phyloP scores from a whole-genome alignment of 1,284 basidiomycete genomes.

The Leccinum pachyderme region DNA sequence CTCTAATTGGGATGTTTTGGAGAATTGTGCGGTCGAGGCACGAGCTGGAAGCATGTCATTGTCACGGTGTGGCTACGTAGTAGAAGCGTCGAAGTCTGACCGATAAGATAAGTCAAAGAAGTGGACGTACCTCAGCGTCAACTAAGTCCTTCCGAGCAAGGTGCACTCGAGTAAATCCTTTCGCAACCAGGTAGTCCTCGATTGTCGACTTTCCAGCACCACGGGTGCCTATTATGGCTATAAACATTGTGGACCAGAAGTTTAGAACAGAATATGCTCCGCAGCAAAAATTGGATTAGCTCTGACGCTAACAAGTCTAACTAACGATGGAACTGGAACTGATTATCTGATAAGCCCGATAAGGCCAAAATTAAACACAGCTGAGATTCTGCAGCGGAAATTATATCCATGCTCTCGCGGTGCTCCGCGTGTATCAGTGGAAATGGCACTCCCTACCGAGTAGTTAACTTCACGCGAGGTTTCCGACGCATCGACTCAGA shows the following conservation, averaged over 20 bases:
- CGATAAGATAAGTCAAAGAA: neutral
- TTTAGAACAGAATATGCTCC: neutral
- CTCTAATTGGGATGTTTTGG: constrained; percentile 4
- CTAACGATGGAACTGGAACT: neutral
- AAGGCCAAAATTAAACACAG: neutral
- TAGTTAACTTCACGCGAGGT: constrained; percentile 23
- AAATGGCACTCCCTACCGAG: constrained; percentile 4
- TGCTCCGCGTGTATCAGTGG: neutral
- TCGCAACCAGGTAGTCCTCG: constrained; percentile 64
- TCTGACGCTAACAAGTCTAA: neutral
- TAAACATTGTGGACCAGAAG: constrained; percentile 58
- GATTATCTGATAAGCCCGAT: neutral
- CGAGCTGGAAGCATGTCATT: neutral
- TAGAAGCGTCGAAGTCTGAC: neutral
- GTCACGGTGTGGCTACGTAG: constrained; percentile 9
- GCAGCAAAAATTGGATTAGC: neutral
- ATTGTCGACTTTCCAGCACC: constrained; percentile 81
- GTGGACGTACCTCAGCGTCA: constrained; percentile 11
- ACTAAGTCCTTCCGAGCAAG: constrained; percentile 16
- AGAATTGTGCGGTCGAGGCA: neutral
- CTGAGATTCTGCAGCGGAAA: neutral
- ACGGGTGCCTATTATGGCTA: constrained; percentile 85
- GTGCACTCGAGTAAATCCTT: constrained; percentile 53
- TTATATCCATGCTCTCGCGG: neutral
- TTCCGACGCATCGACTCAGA: constrained; percentile 18